These are phyloP conservation scores for Cicer judaicum DNA, from an alignment of 306 rosid genomes.

Conservation along the genomic window DNA sequence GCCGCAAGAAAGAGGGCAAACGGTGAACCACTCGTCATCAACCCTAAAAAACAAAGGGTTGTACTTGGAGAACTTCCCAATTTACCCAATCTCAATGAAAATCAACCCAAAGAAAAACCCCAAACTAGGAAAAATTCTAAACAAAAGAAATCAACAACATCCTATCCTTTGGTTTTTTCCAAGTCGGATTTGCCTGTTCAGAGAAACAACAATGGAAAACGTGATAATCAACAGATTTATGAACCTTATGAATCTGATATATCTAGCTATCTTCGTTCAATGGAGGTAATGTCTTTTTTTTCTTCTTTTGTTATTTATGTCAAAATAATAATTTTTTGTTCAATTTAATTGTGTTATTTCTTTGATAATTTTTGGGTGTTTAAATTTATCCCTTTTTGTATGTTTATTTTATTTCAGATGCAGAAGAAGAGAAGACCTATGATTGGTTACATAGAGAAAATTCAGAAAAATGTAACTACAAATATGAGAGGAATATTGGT, in stretches of 20 bases:
- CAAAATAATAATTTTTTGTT: background rate
- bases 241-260: constrained; percentile 38
- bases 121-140: constrained; percentile 30
- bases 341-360: background rate
- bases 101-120: constrained; percentile 16
- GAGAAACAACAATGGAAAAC: background rate
- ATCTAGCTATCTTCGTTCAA: constrained; percentile 55
- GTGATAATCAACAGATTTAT: background rate
- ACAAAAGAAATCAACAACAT: constrained; percentile 24
- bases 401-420: background rate
- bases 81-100: background rate
- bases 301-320: background rate
- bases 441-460: constrained; percentile 54
- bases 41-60: constrained; percentile 9
- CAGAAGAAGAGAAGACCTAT: constrained; percentile 64
- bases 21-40: background rate
- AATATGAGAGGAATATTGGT: constrained; percentile 80
- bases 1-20: constrained; percentile 10
- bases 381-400: background rate
- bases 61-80: constrained; percentile 37
- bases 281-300: constrained; percentile 66
- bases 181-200: background rate
- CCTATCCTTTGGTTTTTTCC: too few relatives aligned
- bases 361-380: background rate
- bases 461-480: constrained; percentile 64